phyloP scores from a whole-genome alignment of 805 yeast genomes.

The Yamadazyma sp. region DNA sequence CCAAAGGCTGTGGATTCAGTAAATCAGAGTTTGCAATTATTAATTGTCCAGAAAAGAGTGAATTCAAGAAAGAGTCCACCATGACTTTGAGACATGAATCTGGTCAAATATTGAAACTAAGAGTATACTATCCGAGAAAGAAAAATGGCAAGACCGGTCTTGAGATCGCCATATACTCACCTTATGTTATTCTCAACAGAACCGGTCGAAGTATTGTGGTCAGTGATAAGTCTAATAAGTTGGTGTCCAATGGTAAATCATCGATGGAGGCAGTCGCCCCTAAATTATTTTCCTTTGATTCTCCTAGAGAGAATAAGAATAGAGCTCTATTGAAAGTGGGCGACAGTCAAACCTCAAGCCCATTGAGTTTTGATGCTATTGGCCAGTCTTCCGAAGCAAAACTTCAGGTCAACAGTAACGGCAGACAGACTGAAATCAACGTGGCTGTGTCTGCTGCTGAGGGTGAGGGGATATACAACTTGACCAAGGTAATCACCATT shows the following conservation, averaged over 20 bases:
- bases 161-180: constrained; percentile 72
- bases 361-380: constrained; percentile 82
- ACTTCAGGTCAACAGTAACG: constrained; percentile 47
- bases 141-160: constrained; percentile 57
- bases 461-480: constrained; percentile 80
- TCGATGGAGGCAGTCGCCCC: constrained; percentile 45
- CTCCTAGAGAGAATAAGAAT: constrained; percentile 54
- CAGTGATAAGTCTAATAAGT: constrained; percentile 52
- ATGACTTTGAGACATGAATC: constrained; percentile 55
- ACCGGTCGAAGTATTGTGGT: constrained; percentile 68
- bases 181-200: constrained; percentile 79
- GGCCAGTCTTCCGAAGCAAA: constrained; percentile 69
- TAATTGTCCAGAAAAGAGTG: constrained; percentile 54
- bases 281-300: constrained; percentile 81
- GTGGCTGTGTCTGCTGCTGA: constrained; percentile 75
- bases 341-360: constrained; percentile 69
- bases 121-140: constrained; percentile 59
- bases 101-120: constrained; percentile 66
- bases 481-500: constrained; percentile 74
- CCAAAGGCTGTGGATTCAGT: constrained; percentile 58
- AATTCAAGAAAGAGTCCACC: constrained; percentile 54
- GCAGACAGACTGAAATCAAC: constrained; percentile 60
- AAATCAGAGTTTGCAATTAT: constrained; percentile 76
- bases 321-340: constrained; percentile 66
- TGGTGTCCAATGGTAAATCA: constrained; percentile 41